Percentiles rank a stretch among this genome's conserved stretches.
phyloP scores from a whole-genome alignment of 495 filamentous ascomycete species.

The Aspergillus hancockii region DNA sequence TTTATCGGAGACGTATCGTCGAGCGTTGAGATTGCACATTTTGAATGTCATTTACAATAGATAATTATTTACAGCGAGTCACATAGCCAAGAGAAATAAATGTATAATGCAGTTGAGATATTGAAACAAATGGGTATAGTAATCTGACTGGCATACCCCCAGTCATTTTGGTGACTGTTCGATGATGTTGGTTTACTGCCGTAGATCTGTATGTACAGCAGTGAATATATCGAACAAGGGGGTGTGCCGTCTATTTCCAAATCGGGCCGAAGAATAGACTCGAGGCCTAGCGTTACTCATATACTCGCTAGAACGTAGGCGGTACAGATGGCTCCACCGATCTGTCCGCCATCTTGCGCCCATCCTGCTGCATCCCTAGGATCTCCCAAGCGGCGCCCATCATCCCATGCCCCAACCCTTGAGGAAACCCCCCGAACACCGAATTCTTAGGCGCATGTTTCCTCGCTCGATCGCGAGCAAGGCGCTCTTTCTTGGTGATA shows the following conservation, averaged over 20 bases:
- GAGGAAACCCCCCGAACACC: constrained; percentile 31
- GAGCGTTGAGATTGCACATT: constrained; percentile 10
- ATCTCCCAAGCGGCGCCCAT: constrained; percentile 50
- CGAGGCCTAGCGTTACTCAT: neutral
- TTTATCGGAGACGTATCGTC: neutral
- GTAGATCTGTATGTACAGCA: neutral
- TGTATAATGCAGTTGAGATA: constrained; percentile 1
- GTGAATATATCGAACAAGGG: neutral
- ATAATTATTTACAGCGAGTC: constrained; percentile 10
- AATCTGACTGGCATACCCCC: neutral
- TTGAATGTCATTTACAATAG: constrained; percentile 11
- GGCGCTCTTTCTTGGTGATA: constrained; percentile 37
- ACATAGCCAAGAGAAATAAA: neutral
- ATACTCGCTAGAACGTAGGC: constrained; percentile 7
- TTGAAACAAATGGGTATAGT: constrained; percentile 4
- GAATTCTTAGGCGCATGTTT: constrained; percentile 34
- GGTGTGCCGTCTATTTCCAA: neutral
- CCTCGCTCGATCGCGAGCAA: constrained; percentile 27
- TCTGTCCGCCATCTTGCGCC: constrained; percentile 25
- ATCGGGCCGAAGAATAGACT: neutral
- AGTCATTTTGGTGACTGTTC: too few species aligned
- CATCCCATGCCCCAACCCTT: constrained; percentile 44
- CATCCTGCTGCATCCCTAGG: constrained; percentile 44
- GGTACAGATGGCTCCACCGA: constrained; percentile 18
- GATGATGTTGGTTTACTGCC: neutral